A percentile compares a stretch with the other conserved stretches of the same genome.
Evolutionary conservation across 257 asterid genomes (phyloP).

Genomic region (Euphrasia confusa): DNA sequence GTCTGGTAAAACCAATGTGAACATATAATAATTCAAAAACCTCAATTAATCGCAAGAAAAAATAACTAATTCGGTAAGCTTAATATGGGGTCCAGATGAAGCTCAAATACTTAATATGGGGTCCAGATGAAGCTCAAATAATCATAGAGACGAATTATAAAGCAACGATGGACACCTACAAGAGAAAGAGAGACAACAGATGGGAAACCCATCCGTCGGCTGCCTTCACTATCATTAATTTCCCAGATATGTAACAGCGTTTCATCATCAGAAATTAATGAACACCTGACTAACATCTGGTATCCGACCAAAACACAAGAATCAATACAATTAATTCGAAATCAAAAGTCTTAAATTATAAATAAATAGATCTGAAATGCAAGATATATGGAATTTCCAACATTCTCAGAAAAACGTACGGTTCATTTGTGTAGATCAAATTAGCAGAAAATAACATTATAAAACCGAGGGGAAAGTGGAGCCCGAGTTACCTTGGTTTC

Average conservation of each 20-base stretch:
- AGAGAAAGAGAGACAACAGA: constrained; percentile 31
- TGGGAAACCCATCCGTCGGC: constrained; percentile 28
- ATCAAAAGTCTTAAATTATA: no score
- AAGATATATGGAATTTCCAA: not conserved
- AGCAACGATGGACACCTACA: constrained; percentile 47
- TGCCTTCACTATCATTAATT: constrained; percentile 29
- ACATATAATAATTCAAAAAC: no score
- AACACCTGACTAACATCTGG: constrained; percentile 41
- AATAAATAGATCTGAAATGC: not conserved
- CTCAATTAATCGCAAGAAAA: no score
- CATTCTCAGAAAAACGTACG: not conserved
- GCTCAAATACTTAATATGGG: constrained; percentile 33
- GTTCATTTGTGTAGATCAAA: no score
- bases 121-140: constrained; percentile 46
- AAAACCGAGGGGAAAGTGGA: no score
- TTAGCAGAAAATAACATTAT: no score
- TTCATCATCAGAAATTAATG: constrained; percentile 25
- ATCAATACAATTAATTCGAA: no score
- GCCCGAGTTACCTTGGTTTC: constrained; percentile 42
- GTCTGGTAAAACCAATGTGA: constrained; percentile 13
- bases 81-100: constrained; percentile 39
- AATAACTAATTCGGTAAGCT: no score
- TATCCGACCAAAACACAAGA: not conserved
- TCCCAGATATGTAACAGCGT: constrained; percentile 46
- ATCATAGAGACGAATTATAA: constrained; percentile 14